phyloP scores from a whole-genome alignment of 768 basidiomycete species.

The Tulasnella sp. region DNA sequence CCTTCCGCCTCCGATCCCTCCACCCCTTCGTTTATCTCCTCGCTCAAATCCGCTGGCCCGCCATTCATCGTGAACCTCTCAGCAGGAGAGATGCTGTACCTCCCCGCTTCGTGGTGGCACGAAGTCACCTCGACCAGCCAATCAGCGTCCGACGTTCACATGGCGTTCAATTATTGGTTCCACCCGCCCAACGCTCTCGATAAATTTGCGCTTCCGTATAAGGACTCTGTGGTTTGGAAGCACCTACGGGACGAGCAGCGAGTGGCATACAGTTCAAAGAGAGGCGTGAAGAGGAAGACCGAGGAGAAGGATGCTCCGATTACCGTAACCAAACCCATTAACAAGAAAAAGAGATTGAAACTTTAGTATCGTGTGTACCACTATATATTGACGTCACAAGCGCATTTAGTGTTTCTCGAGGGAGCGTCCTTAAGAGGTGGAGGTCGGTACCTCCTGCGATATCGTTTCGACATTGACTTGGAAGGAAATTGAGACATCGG shows the following conservation, averaged over 20 bases:
- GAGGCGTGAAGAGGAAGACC: neutral
- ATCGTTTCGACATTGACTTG: no score
- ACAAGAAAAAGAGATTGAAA: neutral
- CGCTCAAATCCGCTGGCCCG: conserved; percentile 6
- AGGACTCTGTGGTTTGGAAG: conserved; percentile 1
- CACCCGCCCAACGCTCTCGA: conserved; percentile 16
- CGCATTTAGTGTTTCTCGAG: no score
- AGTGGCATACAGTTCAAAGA: neutral
- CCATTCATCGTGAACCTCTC: conserved; percentile 8
- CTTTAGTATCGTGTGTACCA: neutral
- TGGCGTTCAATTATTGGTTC: conserved; percentile 32
- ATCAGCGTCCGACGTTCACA: conserved; percentile 3
- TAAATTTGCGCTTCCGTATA: neutral
- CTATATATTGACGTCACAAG: no score
- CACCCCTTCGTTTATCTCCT: neutral
- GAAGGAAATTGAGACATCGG: no score
- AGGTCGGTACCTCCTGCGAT: no score
- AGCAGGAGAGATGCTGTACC: conserved; percentile 26
- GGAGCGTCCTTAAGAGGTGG: no score
- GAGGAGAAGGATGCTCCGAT: neutral
- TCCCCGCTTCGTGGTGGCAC: conserved; percentile 30
- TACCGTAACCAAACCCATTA: neutral
- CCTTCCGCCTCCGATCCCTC: conserved; percentile 11
- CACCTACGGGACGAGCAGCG: neutral
- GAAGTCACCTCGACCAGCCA: conserved; percentile 27